A percentile compares a stretch with the other conserved stretches of the same genome.
These are phyloP conservation scores for Cyclotella cryptica DNA, from an alignment of 108 stramenopile species.

Conservation along the genomic window DNA sequence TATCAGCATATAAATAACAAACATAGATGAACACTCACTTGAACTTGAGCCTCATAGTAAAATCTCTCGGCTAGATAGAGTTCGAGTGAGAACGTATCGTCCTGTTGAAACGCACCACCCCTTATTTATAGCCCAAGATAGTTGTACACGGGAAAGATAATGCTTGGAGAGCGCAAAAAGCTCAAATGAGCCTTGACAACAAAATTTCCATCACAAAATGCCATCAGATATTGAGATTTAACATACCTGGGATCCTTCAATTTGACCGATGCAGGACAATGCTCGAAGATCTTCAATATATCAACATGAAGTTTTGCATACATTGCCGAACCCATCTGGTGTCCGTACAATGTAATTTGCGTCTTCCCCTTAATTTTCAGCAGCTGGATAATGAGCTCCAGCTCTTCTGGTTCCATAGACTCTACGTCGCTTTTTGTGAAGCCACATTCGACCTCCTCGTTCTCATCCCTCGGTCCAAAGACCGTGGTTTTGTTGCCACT, in stretches of 20 bases:
- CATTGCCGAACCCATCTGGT: slow-evolving; percentile 15
- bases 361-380: slow-evolving; percentile 32
- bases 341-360: slow-evolving; percentile 32
- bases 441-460: slow-evolving; percentile 36
- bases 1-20: background rate
- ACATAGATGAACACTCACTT: background rate
- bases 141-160: slow-evolving; percentile 47
- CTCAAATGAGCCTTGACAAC: background rate
- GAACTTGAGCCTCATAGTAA: slow-evolving; percentile 40
- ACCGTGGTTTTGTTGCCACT: slow-evolving; percentile 11
- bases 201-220: background rate
- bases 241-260: slow-evolving; percentile 32
- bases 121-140: slow-evolving; percentile 25
- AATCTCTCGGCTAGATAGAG: slow-evolving; percentile 37
- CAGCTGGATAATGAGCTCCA: slow-evolving; percentile 40
- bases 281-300: slow-evolving; percentile 41
- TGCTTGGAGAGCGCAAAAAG: background rate
- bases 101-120: slow-evolving; percentile 37
- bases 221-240: background rate
- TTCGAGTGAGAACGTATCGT: slow-evolving; percentile 39
- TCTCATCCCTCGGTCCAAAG: slow-evolving; percentile 15
- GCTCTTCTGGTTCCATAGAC: slow-evolving; percentile 34
- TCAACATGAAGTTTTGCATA: slow-evolving; percentile 37
- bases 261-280: slow-evolving; percentile 35
- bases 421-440: slow-evolving; percentile 37